Base-by-base conservation (phyloP, 441 rosid genomes). In the Hypseocharis bilobata region DNA sequence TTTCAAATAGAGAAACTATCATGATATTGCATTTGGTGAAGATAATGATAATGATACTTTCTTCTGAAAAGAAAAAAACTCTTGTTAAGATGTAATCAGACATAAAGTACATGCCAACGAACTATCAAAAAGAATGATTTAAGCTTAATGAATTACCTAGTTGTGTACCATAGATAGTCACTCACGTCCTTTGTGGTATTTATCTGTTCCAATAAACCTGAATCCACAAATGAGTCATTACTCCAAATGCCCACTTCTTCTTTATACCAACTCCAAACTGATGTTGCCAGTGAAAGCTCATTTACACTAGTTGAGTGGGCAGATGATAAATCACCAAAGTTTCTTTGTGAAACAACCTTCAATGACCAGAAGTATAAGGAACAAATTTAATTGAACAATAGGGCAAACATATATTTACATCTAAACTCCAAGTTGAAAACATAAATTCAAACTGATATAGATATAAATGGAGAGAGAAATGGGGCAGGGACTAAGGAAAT, bases 161-260 rank as follows among this genome's bases (percentile, higher is more conserved):
- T 81, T 4, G 88, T 74, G 77, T 86, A 86, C 88, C 88, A 86
- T 0, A 86, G 78, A 70, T 75, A 84, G 78, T 86, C 88, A 26
- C 88, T 86, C 0, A 34, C 29, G 55, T 86, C 91, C 77, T 84
- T 80, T 16, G 91, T 86, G 36, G 86, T 77, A 71, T 81, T 81
- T 44, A 86, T 82, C 65, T 83, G 92, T 74, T 86, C 92, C 68
- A 80, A 23, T 71, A 84, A 76, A 64, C 73, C 84, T 4, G 74
- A 34, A 23, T 34, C 65, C 55, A 77, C 67, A 65, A 83, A 84
- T 2, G 88, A 83, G 17, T 63, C 69, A 72, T 83, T 78, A 64
- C 86, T 77, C 71, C 75, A 83, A 68, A 79, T 64, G 17, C 91
- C 87, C 17, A 71, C 80, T 62, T 81, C 60, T 75, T 86, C 91